Percentiles rank a stretch among this genome's conserved stretches.
These are phyloP conservation scores for Lathyrus oleraceus DNA, from an alignment of 306 rosid genomes.

Conservation along the genomic window DNA sequence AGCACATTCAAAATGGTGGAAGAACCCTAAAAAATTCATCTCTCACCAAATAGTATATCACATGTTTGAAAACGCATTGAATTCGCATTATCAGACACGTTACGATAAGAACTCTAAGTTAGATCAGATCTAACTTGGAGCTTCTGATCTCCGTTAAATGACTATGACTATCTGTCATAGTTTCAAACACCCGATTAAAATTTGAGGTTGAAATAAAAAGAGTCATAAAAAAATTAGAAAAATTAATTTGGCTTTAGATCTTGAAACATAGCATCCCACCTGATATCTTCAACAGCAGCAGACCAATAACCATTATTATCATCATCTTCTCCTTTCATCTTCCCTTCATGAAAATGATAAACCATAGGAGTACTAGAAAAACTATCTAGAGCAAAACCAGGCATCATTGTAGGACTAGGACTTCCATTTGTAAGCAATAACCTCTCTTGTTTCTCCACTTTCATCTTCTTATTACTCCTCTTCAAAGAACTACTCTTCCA, in stretches of 20 bases:
- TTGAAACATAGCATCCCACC: conserved; percentile 98
- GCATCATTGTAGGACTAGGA: conserved; percentile 51
- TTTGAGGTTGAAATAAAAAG: not conserved
- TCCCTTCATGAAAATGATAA: conserved; percentile 52
- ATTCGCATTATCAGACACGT: not conserved
- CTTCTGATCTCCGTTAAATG: not conserved
- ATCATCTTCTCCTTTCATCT: conserved; percentile 30
- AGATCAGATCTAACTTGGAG: not conserved
- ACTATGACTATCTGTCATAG: not conserved
- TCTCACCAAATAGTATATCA: conserved; percentile 53
- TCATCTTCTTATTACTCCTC: conserved; percentile 64
- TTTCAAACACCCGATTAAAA: not conserved
- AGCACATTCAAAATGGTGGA: conserved; percentile 56
- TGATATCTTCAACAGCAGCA: conserved; percentile 70
- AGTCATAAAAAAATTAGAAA: not conserved
- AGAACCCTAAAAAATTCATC: conserved; percentile 65
- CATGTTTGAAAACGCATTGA: not conserved
- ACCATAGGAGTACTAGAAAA: conserved; percentile 60
- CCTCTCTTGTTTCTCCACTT: conserved; percentile 49
- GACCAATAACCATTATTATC: conserved; percentile 67
- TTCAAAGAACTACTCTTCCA: conserved; percentile 52
- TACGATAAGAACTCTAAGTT: not conserved
- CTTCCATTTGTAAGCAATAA: conserved; percentile 74
- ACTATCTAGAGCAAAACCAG: conserved; percentile 46
- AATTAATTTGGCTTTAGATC: conserved; percentile 69